Percentiles rank a stretch among this genome's conserved stretches.
Conservation (phyloP, 495 filamentous ascomycete species). For the Cercophora scortea region DNA sequence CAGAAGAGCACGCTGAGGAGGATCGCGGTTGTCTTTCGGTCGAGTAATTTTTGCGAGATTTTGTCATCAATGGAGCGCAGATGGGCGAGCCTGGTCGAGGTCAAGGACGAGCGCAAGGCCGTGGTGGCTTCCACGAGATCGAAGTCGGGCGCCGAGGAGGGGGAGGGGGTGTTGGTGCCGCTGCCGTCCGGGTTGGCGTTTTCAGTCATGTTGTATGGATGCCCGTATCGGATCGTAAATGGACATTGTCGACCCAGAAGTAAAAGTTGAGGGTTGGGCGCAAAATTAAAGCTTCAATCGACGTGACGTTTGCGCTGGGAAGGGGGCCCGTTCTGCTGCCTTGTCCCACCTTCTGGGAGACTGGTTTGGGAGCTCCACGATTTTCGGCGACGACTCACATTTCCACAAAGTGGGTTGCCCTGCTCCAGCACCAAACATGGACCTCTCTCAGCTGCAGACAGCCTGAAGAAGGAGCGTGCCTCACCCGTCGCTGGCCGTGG, state of each 20-base stretch:
- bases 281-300: slow-evolving; percentile 2
- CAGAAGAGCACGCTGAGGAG: slow-evolving; percentile 68
- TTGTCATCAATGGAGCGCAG: slow-evolving; percentile 40
- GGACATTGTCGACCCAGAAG: slow-evolving; percentile 20
- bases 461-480: too few relatives aligned
- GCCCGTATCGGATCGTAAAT: slow-evolving; percentile 20
- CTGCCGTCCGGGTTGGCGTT: slow-evolving; percentile 11
- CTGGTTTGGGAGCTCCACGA: neutral
- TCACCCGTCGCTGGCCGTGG: too few relatives aligned
- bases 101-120: slow-evolving; percentile 44
- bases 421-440: slow-evolving; percentile 2
- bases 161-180: slow-evolving; percentile 3
- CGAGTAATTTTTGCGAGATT: slow-evolving; percentile 36
- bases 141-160: slow-evolving; percentile 15
- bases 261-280: slow-evolving; percentile 3
- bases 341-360: too few relatives aligned
- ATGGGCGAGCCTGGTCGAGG: slow-evolving; percentile 31
- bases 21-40: slow-evolving; percentile 21
- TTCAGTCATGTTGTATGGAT: slow-evolving; percentile 38
- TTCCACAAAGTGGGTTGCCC: slow-evolving; percentile 18
- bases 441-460: too few relatives aligned
- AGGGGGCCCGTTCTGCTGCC: neutral
- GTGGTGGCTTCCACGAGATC: slow-evolving; percentile 25
- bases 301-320: neutral
- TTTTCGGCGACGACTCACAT: slow-evolving; percentile 23